These are phyloP conservation scores for Hypoxylon trugodes DNA, from an alignment of 495 filamentous ascomycete species.

Conservation along the genomic window DNA sequence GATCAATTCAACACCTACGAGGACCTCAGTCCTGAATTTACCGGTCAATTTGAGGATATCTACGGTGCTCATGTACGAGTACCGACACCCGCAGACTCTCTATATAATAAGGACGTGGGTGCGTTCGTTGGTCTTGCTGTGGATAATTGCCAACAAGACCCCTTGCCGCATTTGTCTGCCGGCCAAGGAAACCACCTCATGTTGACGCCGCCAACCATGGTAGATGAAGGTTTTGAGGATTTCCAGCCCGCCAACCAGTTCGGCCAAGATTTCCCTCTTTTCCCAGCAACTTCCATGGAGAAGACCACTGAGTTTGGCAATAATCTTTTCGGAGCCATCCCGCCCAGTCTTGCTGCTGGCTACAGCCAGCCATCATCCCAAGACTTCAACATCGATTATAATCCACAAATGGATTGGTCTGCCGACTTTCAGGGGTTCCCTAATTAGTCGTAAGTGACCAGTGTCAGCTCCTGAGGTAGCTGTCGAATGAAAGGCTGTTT, in stretches of 20 bases:
- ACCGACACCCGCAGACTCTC: slow-evolving; percentile 47
- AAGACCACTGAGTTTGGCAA: slow-evolving; percentile 37
- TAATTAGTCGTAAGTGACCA: slow-evolving; percentile 6
- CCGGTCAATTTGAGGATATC: slow-evolving; percentile 63
- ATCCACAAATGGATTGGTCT: slow-evolving; percentile 47
- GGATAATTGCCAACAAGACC: slow-evolving; percentile 48
- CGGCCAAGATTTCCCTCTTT: slow-evolving; percentile 59
- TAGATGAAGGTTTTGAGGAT: slow-evolving; percentile 62
- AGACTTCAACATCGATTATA: slow-evolving; percentile 51
- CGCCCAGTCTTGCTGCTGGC: slow-evolving; percentile 49
- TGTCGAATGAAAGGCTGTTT: slow-evolving; percentile 27
- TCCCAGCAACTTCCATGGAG: slow-evolving; percentile 41
- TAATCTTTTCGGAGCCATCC: slow-evolving; percentile 47
- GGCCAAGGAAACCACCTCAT: slow-evolving; percentile 72
- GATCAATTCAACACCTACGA: slow-evolving; percentile 57
- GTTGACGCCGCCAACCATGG: slow-evolving; percentile 65
- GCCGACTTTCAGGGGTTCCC: slow-evolving; percentile 46
- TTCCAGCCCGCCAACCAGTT: slow-evolving; percentile 46
- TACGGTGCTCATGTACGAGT: slow-evolving; percentile 59
- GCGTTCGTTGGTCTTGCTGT: slow-evolving; percentile 44
- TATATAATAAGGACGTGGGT: slow-evolving; percentile 52
- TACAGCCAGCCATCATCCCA: slow-evolving; percentile 54
- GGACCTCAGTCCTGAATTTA: slow-evolving; percentile 54
- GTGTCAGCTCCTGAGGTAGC: background rate
- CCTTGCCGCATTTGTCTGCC: slow-evolving; percentile 62